phyloP scores from a whole-genome alignment of 2,329 filamentous ascomycete genomes.

The Stachybotrys chlorohalonatus region DNA sequence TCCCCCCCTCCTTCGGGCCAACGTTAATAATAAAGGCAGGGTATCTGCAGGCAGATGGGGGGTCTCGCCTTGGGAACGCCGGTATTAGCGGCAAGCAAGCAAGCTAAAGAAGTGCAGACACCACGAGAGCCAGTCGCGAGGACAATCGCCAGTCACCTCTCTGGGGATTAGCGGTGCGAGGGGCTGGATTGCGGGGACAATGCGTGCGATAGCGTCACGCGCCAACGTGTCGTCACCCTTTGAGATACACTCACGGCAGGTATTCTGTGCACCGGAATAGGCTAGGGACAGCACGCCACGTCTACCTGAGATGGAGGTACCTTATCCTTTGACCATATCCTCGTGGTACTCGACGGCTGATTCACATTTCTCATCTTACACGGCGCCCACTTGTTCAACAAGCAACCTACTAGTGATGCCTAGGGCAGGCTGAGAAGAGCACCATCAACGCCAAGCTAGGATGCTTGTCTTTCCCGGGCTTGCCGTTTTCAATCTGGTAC shows the following conservation, averaged over 20 bases:
- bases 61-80: not conserved
- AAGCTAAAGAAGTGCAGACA: not conserved
- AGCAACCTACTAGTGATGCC: no score
- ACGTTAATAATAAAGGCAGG: not conserved
- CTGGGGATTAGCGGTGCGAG: not conserved
- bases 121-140: not conserved
- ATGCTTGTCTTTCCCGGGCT: no score
- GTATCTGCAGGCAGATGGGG: not conserved
- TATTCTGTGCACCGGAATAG: not conserved
- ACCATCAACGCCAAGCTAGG: no score
- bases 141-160: not conserved
- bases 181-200: not conserved
- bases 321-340: no score
- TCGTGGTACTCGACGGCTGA: no score
- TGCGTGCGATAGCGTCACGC: constrained; percentile 1
- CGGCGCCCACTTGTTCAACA: no score
- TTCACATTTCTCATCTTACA: no score
- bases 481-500: no score
- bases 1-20: not conserved
- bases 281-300: no score
- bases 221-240: not conserved
- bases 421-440: no score
- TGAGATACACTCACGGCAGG: not conserved
- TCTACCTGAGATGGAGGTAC: not conserved
- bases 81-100: not conserved